These are phyloP conservation scores for Cupressus sempervirens DNA, from an alignment of 75 land plant species.

Conservation along the genomic window DNA sequence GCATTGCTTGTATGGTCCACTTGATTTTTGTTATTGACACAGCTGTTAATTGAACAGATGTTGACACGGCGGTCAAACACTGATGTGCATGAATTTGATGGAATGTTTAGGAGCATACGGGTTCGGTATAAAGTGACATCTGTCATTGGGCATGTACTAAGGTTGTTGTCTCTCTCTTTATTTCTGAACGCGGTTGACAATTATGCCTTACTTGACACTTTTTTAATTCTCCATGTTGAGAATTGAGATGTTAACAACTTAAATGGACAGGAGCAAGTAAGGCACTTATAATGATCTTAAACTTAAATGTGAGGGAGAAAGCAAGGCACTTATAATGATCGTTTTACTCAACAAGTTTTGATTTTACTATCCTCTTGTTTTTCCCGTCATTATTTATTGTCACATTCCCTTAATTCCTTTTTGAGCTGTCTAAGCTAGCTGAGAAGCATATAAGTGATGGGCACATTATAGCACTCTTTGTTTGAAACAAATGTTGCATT, in stretches of 20 bases:
- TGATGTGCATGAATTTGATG: constrained; percentile 96
- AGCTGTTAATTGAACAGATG: constrained; percentile 46
- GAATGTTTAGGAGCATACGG: constrained; percentile 52
- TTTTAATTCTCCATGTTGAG: background rate
- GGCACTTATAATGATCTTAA: background rate
- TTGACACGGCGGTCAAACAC: constrained; percentile 69
- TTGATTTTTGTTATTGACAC: background rate
- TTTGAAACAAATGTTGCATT: background rate
- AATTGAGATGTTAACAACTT: background rate
- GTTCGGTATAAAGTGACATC: constrained; percentile 82
- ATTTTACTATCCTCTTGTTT: background rate
- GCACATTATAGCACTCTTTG: background rate
- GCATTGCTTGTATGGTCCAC: background rate
- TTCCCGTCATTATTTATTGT: constrained; percentile 3
- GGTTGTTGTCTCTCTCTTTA: constrained; percentile 37
- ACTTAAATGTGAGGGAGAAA: background rate
- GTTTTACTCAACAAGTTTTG: background rate
- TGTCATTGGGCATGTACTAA: constrained; percentile 95
- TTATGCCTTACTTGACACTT: background rate
- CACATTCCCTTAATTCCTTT: background rate
- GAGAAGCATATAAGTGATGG: constrained; percentile 5
- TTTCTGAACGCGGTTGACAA: background rate
- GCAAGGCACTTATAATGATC: background rate
- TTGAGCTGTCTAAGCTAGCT: background rate
- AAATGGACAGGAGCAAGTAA: background rate